Evolutionary conservation across 768 basidiomycete species (phyloP), one percentile per base, ranked within the genome.

Genomic region (Russula foetens): DNA sequence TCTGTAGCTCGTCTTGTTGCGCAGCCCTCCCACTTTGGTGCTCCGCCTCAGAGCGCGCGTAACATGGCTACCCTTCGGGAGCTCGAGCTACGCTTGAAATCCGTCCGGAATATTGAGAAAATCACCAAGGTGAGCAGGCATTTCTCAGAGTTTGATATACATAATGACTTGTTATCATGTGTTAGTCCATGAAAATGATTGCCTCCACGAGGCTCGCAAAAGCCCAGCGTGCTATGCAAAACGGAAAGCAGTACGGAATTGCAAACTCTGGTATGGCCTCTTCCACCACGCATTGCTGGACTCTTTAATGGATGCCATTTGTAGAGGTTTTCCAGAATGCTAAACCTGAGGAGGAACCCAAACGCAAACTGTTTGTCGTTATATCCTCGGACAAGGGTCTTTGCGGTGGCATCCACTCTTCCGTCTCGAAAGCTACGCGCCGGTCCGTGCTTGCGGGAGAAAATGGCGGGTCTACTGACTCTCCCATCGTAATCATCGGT

Each of bases 391-490:
- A 98, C 85, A 94, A 95, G 77, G 96, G 97, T 76, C 91, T 99
- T 59, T 99, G 96, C 71, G 96, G 97, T 77, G 96, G 97, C 81
- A 96, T 99, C 70, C 96, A 98, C 80, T 98, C 96, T 44, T 93
- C 92, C 56, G 91, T 98, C 71, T 81, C 88, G 67, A 97, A 98
- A 76, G 84, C 85, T 58, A 90, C 92, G 53, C 90, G 91, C 67
- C 83, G 81, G 59, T 87, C 82, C 31, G 69, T 95, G 58, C 75
- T 72, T 31, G 80, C 83, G 68, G 75, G 77, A 46, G 75, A 75
- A 49, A 73, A 75, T 64, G 71, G 67, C 29, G 77, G 86, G 51
- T 83, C 84, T 59, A 53, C 76, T 11, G 80, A 81, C 63, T 88
- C 87, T 3, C 81, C 85, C 51, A 69, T 98, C 72, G 85, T 93